Percentiles rank a stretch among this genome's conserved stretches.
Conservation (phyloP, 768 basidiomycete genomes). For the Boletus rubescentipes region DNA sequence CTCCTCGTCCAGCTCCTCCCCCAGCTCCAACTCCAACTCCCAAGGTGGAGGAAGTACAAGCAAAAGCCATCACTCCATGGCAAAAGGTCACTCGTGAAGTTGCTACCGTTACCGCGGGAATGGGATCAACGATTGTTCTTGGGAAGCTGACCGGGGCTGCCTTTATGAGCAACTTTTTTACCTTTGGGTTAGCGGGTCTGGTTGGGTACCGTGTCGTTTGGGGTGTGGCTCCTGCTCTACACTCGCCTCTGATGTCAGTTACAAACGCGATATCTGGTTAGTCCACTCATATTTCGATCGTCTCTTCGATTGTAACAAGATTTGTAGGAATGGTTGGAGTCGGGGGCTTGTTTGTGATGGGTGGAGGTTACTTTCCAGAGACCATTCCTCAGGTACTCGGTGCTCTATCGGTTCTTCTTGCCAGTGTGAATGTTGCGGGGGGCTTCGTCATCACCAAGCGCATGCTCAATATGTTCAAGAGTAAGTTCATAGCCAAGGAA, state of each 20-base stretch:
- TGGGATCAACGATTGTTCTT: slow-evolving; percentile 69
- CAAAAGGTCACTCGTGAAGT: slow-evolving; percentile 79
- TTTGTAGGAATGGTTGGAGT: slow-evolving; percentile 70
- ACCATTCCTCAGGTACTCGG: slow-evolving; percentile 80
- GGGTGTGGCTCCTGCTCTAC: slow-evolving; percentile 85
- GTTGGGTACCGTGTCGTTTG: slow-evolving; percentile 89
- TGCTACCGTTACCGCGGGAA: slow-evolving; percentile 68
- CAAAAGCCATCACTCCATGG: slow-evolving; percentile 76
- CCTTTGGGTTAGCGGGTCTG: slow-evolving; percentile 81
- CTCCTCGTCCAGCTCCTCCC: slow-evolving; percentile 67
- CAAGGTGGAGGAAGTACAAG: slow-evolving; percentile 44
- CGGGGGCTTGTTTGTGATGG: slow-evolving; percentile 89
- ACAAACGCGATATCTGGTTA: slow-evolving; percentile 85
- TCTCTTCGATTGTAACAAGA: not conserved
- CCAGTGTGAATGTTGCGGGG: slow-evolving; percentile 85
- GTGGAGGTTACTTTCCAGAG: slow-evolving; percentile 79
- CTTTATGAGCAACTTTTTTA: slow-evolving; percentile 89
- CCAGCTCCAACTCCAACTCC: slow-evolving; percentile 53
- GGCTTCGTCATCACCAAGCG: slow-evolving; percentile 89
- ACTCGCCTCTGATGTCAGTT: slow-evolving; percentile 89
- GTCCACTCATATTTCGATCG: slow-evolving; percentile 22
- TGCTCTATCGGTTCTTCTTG: slow-evolving; percentile 80
- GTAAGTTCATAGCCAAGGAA: slow-evolving; percentile 37
- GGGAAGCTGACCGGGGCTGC: slow-evolving; percentile 78
- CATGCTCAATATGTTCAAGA: slow-evolving; percentile 93